These are phyloP conservation scores for Biscogniauxia sp. DNA, from an alignment of 2,329 filamentous ascomycete species.

Conservation along the genomic window DNA sequence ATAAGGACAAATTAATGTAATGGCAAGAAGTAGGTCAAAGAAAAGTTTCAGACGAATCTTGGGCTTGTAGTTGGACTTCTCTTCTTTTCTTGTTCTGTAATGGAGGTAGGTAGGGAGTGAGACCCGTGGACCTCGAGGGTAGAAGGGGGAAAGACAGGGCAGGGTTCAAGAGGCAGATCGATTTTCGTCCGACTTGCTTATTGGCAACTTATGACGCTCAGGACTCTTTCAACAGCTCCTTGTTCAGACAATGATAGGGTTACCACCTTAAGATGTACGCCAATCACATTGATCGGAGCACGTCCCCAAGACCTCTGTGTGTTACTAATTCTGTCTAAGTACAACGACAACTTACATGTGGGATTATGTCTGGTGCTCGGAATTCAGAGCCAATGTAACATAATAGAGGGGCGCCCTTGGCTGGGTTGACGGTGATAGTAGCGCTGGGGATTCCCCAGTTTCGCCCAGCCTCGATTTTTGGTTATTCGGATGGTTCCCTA, in stretches of 20 bases:
- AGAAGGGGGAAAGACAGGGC: not conserved
- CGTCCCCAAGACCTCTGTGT: not conserved
- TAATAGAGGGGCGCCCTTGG: not conserved
- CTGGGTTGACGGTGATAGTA: not conserved
- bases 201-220: constrained; percentile 1
- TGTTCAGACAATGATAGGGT: constrained; percentile 7
- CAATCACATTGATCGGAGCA: not conserved
- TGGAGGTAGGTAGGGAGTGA: not conserved
- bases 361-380: too few species aligned
- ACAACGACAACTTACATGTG: not conserved
- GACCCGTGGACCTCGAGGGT: not conserved
- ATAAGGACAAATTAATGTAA: not conserved
- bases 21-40: not conserved
- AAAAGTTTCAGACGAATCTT: not conserved
- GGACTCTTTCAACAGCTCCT: constrained; percentile 1
- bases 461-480: not conserved
- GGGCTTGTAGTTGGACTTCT: not conserved
- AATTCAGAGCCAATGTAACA: not conserved
- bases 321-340: not conserved
- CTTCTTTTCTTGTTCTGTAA: not conserved
- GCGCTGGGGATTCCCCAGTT: not conserved
- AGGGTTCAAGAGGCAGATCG: not conserved
- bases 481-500: not conserved
- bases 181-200: constrained; percentile 2
- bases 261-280: not conserved